These are phyloP conservation scores for Aspergillus nidulans DNA, from an alignment of 495 filamentous ascomycete species.

Conservation along the genomic window DNA sequence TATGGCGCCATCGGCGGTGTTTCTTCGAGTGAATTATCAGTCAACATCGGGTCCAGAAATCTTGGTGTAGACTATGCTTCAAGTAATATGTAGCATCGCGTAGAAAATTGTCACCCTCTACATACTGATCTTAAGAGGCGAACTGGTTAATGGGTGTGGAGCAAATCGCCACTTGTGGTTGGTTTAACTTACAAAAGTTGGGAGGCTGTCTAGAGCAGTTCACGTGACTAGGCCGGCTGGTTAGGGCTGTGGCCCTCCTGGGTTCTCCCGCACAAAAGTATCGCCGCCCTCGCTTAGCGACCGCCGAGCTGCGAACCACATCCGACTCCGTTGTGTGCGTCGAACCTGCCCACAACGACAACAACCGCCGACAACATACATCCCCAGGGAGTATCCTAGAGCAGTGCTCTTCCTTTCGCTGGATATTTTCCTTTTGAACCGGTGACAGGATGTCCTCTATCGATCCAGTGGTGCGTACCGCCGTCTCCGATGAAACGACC, in stretches of 20 bases:
- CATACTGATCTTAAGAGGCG: no score
- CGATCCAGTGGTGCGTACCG: constrained; percentile 85
- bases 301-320: constrained; percentile 32
- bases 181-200: background rate
- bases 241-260: constrained; percentile 44
- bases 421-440: constrained; percentile 37
- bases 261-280: constrained; percentile 36
- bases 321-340: constrained; percentile 47
- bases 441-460: constrained; percentile 90
- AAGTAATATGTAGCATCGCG: background rate
- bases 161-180: background rate
- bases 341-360: constrained; percentile 45
- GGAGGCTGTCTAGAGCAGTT: background rate
- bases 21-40: background rate
- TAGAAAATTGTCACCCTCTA: background rate
- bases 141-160: no score
- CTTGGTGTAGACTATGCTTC: background rate
- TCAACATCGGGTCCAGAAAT: background rate
- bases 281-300: constrained; percentile 37
- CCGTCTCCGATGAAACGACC: background rate
- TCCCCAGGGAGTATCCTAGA: constrained; percentile 40
- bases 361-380: constrained; percentile 49
- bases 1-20: background rate
- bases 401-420: constrained; percentile 33
- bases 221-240: constrained; percentile 29